Conservation (phyloP, 495 filamentous ascomycete genomes). For the Penicillium lagena region DNA sequence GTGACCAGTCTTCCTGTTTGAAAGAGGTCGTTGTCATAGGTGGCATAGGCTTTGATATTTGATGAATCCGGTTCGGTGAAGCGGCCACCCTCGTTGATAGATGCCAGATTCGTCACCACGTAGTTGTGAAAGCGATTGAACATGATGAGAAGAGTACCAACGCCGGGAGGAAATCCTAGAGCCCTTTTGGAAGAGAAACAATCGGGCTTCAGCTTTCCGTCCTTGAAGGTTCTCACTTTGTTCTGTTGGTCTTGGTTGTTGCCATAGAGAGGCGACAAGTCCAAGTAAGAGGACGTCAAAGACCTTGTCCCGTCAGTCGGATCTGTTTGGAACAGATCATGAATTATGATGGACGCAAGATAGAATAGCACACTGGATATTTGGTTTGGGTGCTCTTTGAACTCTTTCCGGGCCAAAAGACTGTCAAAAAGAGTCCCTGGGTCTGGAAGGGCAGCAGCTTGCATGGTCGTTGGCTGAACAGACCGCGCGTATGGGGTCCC, state of each 20-base stretch:
- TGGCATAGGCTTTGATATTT: conserved; percentile 51
- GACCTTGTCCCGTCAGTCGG: too few relatives aligned
- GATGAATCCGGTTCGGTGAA: conserved; percentile 59
- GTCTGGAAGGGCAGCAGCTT: conserved; percentile 47
- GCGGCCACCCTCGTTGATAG: conserved; percentile 67
- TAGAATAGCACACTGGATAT: conserved; percentile 55
- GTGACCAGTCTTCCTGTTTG: conserved; percentile 74
- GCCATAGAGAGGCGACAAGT: conserved; percentile 53
- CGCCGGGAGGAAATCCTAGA: conserved; percentile 51
- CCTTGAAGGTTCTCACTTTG: conserved; percentile 47
- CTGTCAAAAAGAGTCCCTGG: conserved; percentile 48
- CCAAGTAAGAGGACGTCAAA: conserved; percentile 50
- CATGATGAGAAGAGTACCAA: conserved; percentile 51
- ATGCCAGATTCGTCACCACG: conserved; percentile 59
- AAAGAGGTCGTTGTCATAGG: conserved; percentile 80
- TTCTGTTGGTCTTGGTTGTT: conserved; percentile 51
- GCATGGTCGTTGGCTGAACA: conserved; percentile 43
- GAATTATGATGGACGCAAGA: conserved; percentile 51
- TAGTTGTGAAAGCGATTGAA: conserved; percentile 72
- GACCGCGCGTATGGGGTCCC: conserved; percentile 50
- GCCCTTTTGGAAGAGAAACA: conserved; percentile 42
- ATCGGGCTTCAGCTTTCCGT: conserved; percentile 53
- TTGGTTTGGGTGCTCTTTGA: conserved; percentile 49
- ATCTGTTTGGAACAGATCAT: conserved; percentile 25
- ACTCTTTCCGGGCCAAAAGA: conserved; percentile 45